These are phyloP conservation scores for Chenopodium formosanum DNA, from an alignment of 148 eudicot species.

Conservation along the genomic window DNA sequence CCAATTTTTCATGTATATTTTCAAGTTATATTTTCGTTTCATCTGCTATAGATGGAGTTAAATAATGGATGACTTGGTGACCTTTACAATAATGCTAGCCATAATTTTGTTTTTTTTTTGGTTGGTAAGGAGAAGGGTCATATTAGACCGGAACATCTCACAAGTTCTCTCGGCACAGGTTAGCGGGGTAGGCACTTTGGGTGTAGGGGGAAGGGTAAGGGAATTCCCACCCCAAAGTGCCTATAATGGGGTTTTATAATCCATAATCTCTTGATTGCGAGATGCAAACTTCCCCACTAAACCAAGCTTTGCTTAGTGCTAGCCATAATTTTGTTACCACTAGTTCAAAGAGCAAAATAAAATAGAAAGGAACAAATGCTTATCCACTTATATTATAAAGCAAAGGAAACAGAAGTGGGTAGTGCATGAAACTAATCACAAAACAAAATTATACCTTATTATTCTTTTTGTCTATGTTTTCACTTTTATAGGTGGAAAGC, in stretches of 20 bases:
- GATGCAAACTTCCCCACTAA: too few species aligned
- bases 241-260: too few species aligned
- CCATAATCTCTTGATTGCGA: too few species aligned
- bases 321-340: not conserved
- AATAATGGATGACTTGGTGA: not conserved
- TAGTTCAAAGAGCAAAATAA: not conserved
- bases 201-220: too few species aligned
- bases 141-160: too few species aligned
- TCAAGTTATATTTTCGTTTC: not conserved
- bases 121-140: too few species aligned
- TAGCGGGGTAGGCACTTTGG: too few species aligned
- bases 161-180: too few species aligned
- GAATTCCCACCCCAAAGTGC: too few species aligned
- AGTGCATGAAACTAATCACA: not conserved
- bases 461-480: not conserved
- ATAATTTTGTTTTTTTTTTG: not conserved
- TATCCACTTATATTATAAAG: not conserved
- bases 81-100: not conserved
- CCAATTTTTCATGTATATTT: slow-evolving; percentile 2
- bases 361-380: not conserved
- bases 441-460: not conserved
- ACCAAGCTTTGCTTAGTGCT: too few species aligned
- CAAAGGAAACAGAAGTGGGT: not conserved
- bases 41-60: not conserved
- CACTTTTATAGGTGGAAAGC: not conserved